These are phyloP conservation scores for Phytophthora sojae DNA, from an alignment of 352 stramenopile genomes.

Conservation along the genomic window DNA sequence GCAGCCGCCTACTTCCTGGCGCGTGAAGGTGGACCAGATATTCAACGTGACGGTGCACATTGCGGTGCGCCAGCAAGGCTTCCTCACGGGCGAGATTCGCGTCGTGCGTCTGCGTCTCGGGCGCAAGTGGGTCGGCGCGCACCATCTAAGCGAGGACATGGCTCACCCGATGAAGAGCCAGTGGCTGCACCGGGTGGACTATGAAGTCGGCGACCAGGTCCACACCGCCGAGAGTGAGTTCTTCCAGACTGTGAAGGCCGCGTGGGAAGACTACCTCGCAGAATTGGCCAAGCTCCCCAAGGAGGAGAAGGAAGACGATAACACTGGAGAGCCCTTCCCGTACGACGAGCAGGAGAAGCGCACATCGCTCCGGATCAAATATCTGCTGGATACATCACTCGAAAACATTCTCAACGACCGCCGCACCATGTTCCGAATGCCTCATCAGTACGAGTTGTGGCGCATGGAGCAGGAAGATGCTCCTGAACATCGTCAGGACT, in stretches of 20 bases:
- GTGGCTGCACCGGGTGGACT: slow-evolving; percentile 78
- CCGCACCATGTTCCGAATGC: slow-evolving; percentile 57
- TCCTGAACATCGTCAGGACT: slow-evolving; percentile 40
- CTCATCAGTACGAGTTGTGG: slow-evolving; percentile 68
- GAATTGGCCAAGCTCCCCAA: slow-evolving; percentile 60
- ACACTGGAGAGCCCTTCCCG: slow-evolving; percentile 39
- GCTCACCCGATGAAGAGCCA: slow-evolving; percentile 36
- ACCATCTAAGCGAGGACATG: slow-evolving; percentile 64
- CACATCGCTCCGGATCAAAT: slow-evolving; percentile 65
- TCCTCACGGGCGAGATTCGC: slow-evolving; percentile 61
- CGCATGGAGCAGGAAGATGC: slow-evolving; percentile 78
- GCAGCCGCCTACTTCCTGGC: slow-evolving; percentile 68
- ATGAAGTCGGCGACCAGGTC: slow-evolving; percentile 49
- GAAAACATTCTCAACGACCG: slow-evolving; percentile 57
- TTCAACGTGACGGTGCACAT: slow-evolving; percentile 68
- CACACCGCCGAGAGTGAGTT: slow-evolving; percentile 56
- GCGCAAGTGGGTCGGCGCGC: slow-evolving; percentile 70
- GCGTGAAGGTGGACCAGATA: slow-evolving; percentile 71
- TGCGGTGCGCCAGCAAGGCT: slow-evolving; percentile 50
- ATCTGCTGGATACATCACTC: slow-evolving; percentile 68
- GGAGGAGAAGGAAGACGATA: slow-evolving; percentile 45
- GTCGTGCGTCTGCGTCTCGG: slow-evolving; percentile 63
- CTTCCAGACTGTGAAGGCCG: slow-evolving; percentile 58
- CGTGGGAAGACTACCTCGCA: slow-evolving; percentile 65
- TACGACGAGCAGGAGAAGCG: slow-evolving; percentile 66